Percentiles rank a stretch among this genome's conserved stretches.
phyloP scores from a whole-genome alignment of 495 filamentous ascomycete species.

The Penicillium maclennaniae region DNA sequence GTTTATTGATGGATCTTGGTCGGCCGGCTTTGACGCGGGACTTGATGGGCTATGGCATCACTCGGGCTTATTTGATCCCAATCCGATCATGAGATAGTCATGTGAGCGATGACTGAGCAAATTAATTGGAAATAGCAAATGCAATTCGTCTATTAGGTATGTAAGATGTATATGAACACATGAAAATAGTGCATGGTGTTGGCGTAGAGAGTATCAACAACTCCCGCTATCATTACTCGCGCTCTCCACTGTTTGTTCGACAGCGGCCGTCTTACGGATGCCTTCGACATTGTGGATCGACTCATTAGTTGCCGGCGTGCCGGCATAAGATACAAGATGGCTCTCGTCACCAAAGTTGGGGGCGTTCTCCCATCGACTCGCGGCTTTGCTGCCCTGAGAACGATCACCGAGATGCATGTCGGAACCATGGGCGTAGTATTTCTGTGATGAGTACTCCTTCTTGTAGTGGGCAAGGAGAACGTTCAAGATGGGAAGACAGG shows the following conservation, averaged over 20 bases:
- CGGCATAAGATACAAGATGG: constrained; percentile 35
- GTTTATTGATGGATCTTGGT: constrained; percentile 43
- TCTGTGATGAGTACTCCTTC: constrained; percentile 28
- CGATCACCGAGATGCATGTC: constrained; percentile 28
- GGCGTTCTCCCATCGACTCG: constrained; percentile 15
- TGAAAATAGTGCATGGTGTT: neutral
- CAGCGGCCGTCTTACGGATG: constrained; percentile 38
- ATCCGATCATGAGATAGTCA: constrained; percentile 12
- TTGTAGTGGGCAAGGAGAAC: constrained; percentile 30
- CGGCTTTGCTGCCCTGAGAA: constrained; percentile 13
- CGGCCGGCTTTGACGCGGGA: constrained; percentile 37
- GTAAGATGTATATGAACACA: neutral
- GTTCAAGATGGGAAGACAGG: constrained; percentile 43
- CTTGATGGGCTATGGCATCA: constrained; percentile 33
- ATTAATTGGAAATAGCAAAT: neutral
- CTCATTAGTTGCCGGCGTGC: constrained; percentile 18
- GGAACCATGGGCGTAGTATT: constrained; percentile 32
- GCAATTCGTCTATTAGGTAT: neutral
- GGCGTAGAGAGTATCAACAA: constrained; percentile 2
- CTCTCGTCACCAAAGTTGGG: constrained; percentile 31
- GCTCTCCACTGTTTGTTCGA: constrained; percentile 35
- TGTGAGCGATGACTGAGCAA: neutral
- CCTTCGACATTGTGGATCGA: constrained; percentile 15
- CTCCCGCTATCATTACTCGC: constrained; percentile 1
- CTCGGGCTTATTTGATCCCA: constrained; percentile 26